These are phyloP conservation scores for Lodderomyces orthopsilosis DNA, from an alignment of 1,139 yeast genomes.

Conservation along the genomic window DNA sequence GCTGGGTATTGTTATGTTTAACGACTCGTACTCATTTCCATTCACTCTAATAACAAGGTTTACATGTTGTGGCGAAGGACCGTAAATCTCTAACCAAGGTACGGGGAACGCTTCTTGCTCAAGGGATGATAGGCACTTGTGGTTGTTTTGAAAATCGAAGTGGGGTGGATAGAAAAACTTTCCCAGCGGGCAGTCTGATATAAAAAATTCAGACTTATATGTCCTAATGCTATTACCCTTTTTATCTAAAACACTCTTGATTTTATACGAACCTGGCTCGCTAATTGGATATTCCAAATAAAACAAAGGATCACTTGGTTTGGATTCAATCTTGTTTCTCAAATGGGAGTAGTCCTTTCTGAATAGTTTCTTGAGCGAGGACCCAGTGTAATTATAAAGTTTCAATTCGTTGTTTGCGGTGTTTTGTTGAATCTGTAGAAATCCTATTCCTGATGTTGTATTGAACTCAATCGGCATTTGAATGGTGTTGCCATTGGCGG, in stretches of 20 bases:
- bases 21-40: constrained; percentile 33
- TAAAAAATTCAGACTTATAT: constrained; percentile 59
- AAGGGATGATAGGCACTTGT: constrained; percentile 54
- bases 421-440: constrained; percentile 61
- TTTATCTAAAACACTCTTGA: constrained; percentile 62
- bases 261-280: constrained; percentile 71
- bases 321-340: constrained; percentile 13
- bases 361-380: constrained; percentile 48
- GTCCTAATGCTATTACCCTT: constrained; percentile 64
- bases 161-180: constrained; percentile 38
- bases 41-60: constrained; percentile 57
- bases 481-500: constrained; percentile 17
- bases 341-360: constrained; percentile 42
- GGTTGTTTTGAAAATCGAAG: constrained; percentile 23
- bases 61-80: constrained; percentile 74
- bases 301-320: constrained; percentile 31
- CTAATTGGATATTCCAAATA: constrained; percentile 58
- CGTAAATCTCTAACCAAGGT: constrained; percentile 54
- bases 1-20: constrained; percentile 19
- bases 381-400: constrained; percentile 53
- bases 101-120: constrained; percentile 48
- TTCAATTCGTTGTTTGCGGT: constrained; percentile 53
- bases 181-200: constrained; percentile 79
- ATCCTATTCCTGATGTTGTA: constrained; percentile 71
- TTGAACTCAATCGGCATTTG: constrained; percentile 77